Conservation (phyloP, 352 stramenopile species). For the Phytophthora vignae region DNA sequence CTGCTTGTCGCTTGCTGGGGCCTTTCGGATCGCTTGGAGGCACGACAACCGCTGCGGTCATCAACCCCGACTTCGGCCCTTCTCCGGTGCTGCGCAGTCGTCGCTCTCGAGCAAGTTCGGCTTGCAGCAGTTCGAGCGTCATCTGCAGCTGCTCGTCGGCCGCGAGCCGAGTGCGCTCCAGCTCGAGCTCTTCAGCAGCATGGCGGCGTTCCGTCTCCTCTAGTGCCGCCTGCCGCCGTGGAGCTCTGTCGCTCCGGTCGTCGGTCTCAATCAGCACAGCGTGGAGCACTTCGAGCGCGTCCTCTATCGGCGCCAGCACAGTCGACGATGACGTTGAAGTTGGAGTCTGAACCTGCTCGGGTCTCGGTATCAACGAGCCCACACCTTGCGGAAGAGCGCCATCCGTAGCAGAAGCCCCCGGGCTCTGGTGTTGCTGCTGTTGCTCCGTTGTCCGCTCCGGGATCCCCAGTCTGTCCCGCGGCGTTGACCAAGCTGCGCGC, state of each 20-base stretch:
- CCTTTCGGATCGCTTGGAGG: slow-evolving; percentile 9
- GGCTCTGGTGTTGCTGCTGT: no score
- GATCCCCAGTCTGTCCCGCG: slow-evolving; percentile 10
- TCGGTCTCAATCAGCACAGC: slow-evolving; percentile 30
- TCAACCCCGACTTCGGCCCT: background rate
- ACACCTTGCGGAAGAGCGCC: background rate
- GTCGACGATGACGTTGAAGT: slow-evolving; percentile 16
- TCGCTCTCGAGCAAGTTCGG: slow-evolving; percentile 30
- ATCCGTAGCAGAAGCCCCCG: background rate
- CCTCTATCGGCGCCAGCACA: slow-evolving; percentile 12
- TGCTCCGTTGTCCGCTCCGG: slow-evolving; percentile 7
- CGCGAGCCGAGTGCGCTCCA: slow-evolving; percentile 34
- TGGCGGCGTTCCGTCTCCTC: slow-evolving; percentile 21
- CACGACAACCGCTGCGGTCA: background rate
- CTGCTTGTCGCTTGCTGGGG: slow-evolving; percentile 14
- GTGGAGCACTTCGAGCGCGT: slow-evolving; percentile 40
- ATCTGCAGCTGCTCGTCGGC: slow-evolving; percentile 37
- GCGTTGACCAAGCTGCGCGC: slow-evolving; percentile 36
- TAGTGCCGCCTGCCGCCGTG: slow-evolving; percentile 18
- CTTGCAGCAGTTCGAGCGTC: slow-evolving; percentile 38
- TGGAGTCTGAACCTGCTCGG: slow-evolving; percentile 8
- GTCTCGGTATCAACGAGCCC: slow-evolving; percentile 1
- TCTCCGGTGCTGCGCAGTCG: slow-evolving; percentile 2
- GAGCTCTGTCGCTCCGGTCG: slow-evolving; percentile 25
- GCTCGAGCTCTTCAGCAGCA: slow-evolving; percentile 19